Evolutionary conservation across 129 eudicot genomes (phyloP), one percentile per base, ranked within the genome.

Genomic region (Arctium minus): DNA sequence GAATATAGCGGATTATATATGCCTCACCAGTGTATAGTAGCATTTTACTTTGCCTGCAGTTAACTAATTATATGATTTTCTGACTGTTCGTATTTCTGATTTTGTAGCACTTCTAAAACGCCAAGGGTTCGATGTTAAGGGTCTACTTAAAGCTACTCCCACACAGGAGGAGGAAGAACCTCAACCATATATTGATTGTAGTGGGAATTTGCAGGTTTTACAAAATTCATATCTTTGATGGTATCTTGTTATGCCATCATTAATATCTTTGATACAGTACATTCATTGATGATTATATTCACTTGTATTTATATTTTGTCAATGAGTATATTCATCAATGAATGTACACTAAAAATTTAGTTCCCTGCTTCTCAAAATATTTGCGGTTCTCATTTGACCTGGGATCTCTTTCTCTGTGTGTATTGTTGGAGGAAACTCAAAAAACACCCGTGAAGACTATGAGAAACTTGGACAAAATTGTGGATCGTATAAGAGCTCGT

Each of bases 91-190:
- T 76, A 18, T 69, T 79, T 74, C 37, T 91, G 72, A 35, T 73
- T 46, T 46, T 88, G 38, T 84, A 94, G 98, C 96, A 80, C 94
- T 94, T 76, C 83, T 95, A 42, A 89, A 84, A 89, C 92, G 97
- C 46, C 97, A 89, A 92, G 98, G 98, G 84, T 48, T 95, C 2
- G 86, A 95, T 74, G 97, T 92, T 80, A 92, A 91, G 89, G 98
- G 98, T 74, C 89, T 95, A 30, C 29, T 88, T 82, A 95, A 95
- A 88, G 86, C 93, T 6, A 80, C 90, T 64, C 89, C 97, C 42
- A 74, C 88, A 76, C 30, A 79, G 32, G 82, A 84, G 68, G 88
- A 84, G 87, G 98, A 95, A 77, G 98, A 95, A 75, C 86, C 93
- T 50, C 93, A 87, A 82, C 90, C 82, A 27, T 78, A 88, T 82